These are phyloP conservation scores for Cyclocybe cylindracea DNA, from an alignment of 768 basidiomycete genomes.

Conservation along the genomic window DNA sequence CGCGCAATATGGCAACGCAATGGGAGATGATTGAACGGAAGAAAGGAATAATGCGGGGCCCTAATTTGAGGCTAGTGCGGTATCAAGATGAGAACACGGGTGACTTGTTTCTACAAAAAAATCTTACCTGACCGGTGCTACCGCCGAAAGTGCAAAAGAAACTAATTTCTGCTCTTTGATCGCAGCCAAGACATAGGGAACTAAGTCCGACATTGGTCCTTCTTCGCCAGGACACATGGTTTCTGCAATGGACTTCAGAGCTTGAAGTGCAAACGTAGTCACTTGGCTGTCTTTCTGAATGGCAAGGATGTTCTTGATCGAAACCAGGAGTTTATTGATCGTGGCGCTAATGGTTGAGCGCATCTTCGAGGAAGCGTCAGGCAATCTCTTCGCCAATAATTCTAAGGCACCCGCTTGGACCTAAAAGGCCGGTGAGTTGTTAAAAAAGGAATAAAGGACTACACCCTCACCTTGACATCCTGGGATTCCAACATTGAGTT, in stretches of 20 bases:
- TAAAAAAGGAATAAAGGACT: background rate
- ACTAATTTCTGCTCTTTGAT: slow-evolving; percentile 41
- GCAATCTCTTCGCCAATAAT: slow-evolving; percentile 67
- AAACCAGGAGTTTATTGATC: slow-evolving; percentile 53
- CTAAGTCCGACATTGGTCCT: slow-evolving; percentile 50
- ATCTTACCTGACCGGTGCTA: slow-evolving; percentile 64
- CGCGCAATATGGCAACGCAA: slow-evolving; percentile 49
- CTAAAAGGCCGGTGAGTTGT: slow-evolving; percentile 33
- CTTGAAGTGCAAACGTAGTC: slow-evolving; percentile 51
- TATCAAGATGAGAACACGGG: slow-evolving; percentile 7
- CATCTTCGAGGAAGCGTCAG: slow-evolving; percentile 53
- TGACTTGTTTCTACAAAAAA: background rate
- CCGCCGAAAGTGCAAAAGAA: slow-evolving; percentile 48
- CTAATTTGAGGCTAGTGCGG: slow-evolving; percentile 62
- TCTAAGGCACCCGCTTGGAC: slow-evolving; percentile 69
- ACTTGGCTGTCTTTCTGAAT: slow-evolving; percentile 39
- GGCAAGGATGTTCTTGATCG: slow-evolving; percentile 50
- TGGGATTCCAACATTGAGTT: slow-evolving; percentile 55
- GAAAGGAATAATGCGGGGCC: slow-evolving; percentile 86
- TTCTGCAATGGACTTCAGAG: slow-evolving; percentile 58
- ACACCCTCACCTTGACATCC: slow-evolving; percentile 49
- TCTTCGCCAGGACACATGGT: slow-evolving; percentile 72
- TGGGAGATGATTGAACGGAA: slow-evolving; percentile 71
- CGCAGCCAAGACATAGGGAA: slow-evolving; percentile 59
- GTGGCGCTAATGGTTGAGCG: slow-evolving; percentile 52